Conservation (phyloP, 495 filamentous ascomycete genomes). For the Trichocladium uniseriatum region DNA sequence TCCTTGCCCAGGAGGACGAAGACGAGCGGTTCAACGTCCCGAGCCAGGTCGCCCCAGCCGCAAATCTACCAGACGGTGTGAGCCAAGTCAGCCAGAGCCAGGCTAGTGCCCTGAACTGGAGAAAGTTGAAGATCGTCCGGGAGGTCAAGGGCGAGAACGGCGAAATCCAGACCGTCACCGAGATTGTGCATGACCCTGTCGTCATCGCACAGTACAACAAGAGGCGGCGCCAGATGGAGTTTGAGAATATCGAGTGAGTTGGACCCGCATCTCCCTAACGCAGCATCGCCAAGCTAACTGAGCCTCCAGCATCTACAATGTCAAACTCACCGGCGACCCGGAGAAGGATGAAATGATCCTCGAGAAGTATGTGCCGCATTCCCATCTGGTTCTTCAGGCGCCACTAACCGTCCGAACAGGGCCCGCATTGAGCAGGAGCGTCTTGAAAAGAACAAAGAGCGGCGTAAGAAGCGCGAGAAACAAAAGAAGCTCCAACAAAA, state of each 20-base stretch:
- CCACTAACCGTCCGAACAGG: conserved; percentile 30
- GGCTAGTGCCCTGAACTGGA: conserved; percentile 55
- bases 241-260: conserved; percentile 58
- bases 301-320: conserved; percentile 36
- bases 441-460: conserved; percentile 82
- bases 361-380: conserved; percentile 22
- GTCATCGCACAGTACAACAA: conserved; percentile 60
- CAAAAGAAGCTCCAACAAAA: conserved; percentile 55
- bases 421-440: conserved; percentile 69
- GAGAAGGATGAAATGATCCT: conserved; percentile 42
- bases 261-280: background rate
- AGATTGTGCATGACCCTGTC: conserved; percentile 60
- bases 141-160: conserved; percentile 53
- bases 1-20: conserved; percentile 50
- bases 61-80: conserved; percentile 52
- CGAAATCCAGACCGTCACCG: conserved; percentile 46
- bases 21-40: conserved; percentile 48
- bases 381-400: background rate
- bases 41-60: conserved; percentile 28
- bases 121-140: conserved; percentile 66
- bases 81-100: conserved; percentile 81
- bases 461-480: conserved; percentile 82
- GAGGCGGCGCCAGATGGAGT: conserved; percentile 45
- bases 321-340: conserved; percentile 61
- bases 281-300: background rate